These are phyloP conservation scores for Schizothecium vesticola DNA, from an alignment of 495 filamentous ascomycete genomes.

Conservation along the genomic window DNA sequence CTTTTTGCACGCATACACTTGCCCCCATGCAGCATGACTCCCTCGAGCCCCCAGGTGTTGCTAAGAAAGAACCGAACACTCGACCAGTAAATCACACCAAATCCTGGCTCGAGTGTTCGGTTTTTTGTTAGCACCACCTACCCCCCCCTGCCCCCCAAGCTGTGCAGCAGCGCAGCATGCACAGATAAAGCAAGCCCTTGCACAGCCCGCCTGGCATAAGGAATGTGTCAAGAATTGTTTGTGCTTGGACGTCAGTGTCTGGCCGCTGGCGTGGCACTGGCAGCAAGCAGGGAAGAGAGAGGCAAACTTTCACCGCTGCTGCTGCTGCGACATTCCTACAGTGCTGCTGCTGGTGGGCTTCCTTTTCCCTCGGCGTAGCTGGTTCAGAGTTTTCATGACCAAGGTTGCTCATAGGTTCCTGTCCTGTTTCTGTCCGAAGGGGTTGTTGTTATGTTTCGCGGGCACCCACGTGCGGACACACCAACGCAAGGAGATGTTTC, in stretches of 20 bases:
- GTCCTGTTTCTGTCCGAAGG: background rate
- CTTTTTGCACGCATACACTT: background rate
- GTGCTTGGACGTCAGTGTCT: background rate
- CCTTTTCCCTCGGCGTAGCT: background rate
- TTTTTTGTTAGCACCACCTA: too few relatives aligned
- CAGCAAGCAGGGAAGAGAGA: background rate
- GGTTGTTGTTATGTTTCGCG: background rate
- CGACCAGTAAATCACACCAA: too few relatives aligned
- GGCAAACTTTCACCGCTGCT: background rate
- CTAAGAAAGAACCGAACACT: too few relatives aligned
- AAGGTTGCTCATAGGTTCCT: background rate
- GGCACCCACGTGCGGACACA: too few relatives aligned
- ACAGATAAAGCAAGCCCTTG: background rate
- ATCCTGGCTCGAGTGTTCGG: too few relatives aligned
- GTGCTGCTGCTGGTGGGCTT: background rate
- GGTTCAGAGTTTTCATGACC: background rate
- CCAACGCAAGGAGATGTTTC: background rate
- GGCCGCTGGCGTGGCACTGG: background rate
- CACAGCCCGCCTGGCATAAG: background rate
- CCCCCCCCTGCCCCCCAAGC: too few relatives aligned
- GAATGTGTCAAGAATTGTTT: background rate
- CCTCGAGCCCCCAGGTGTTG: too few relatives aligned
- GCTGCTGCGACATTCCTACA: background rate
- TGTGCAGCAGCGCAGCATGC: background rate
- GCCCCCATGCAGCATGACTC: background rate